Evolutionary conservation across 305 asterid species (phyloP).

Genomic region (Plantago rigida): DNA sequence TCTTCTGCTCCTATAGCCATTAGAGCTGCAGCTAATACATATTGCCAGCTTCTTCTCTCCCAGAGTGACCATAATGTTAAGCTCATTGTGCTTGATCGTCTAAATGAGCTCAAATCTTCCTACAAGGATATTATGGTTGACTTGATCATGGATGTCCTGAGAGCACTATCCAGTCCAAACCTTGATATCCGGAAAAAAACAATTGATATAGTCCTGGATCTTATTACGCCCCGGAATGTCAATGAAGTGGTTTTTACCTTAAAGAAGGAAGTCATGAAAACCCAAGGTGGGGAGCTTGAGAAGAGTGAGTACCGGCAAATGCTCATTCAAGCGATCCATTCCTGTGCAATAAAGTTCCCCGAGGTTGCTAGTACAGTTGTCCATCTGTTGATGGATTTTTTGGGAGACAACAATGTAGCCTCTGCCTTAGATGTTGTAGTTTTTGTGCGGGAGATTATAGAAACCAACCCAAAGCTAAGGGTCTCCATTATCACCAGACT

Average conservation of each 20-base stretch:
- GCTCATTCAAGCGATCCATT: slow-evolving; percentile 73
- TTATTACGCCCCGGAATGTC: slow-evolving; percentile 78
- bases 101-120: slow-evolving; percentile 72
- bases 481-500: slow-evolving; percentile 77
- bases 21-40: slow-evolving; percentile 88
- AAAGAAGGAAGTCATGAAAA: slow-evolving; percentile 91
- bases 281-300: slow-evolving; percentile 67
- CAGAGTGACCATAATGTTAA: slow-evolving; percentile 92
- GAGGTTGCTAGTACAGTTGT: slow-evolving; percentile 97
- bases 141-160: slow-evolving; percentile 86
- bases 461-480: slow-evolving; percentile 83
- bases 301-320: slow-evolving; percentile 51
- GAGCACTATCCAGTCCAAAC: slow-evolving; percentile 94
- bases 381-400: slow-evolving; percentile 89
- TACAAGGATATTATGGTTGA: slow-evolving; percentile 81
- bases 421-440: slow-evolving; percentile 86
- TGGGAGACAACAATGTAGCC: slow-evolving; percentile 91
- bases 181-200: slow-evolving; percentile 82
- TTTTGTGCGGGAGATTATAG: slow-evolving; percentile 84
- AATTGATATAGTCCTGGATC: slow-evolving; percentile 79
- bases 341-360: slow-evolving; percentile 91
- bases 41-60: slow-evolving; percentile 83
- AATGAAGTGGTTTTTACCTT: slow-evolving; percentile 82
- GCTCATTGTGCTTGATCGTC: slow-evolving; percentile 86
- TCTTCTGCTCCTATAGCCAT: slow-evolving; percentile 95